Evolutionary conservation across 2,329 filamentous ascomycete genomes (phyloP).

Genomic region (Aspergillus arachidicola): DNA sequence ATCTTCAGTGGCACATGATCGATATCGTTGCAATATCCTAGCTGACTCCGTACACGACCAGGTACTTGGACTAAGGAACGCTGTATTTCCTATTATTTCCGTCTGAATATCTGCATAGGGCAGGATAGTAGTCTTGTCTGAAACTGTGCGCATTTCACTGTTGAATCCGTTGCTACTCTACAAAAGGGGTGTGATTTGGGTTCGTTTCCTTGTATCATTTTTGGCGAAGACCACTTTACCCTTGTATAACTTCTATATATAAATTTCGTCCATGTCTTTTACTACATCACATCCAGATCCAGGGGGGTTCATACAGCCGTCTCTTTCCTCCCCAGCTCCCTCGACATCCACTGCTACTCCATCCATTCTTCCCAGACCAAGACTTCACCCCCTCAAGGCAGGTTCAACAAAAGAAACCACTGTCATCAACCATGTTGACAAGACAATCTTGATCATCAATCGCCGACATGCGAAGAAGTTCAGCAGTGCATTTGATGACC

Average conservation of each 20-base stretch:
- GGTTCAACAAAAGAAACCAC: constrained; percentile 62
- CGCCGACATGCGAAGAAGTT: constrained; percentile 57
- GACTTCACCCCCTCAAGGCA: constrained; percentile 54
- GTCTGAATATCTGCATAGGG: neutral
- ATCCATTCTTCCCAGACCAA: constrained; percentile 54
- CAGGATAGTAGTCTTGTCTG: neutral
- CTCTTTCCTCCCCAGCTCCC: constrained; percentile 50
- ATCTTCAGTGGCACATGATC: constrained; percentile 17
- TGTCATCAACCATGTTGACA: constrained; percentile 61
- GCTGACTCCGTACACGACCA: neutral
- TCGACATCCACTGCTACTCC: constrained; percentile 45
- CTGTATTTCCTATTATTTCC: neutral
- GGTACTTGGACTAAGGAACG: neutral
- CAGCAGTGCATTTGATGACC: constrained; percentile 33
- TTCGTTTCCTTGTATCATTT: neutral
- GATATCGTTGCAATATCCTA: neutral
- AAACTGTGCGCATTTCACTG: neutral
- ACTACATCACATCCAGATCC: constrained; percentile 10
- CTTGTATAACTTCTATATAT: neutral
- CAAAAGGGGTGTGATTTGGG: neutral
- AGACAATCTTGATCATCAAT: constrained; percentile 53
- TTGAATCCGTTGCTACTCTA: neutral
- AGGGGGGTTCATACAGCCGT: constrained; percentile 47
- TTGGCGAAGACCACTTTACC: neutral
- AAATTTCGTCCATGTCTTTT: constrained; percentile 13